Percentiles rank a stretch among this genome's conserved stretches.
phyloP scores from a whole-genome alignment of 2,329 filamentous ascomycete genomes.

The Fusarium haematococcum region DNA sequence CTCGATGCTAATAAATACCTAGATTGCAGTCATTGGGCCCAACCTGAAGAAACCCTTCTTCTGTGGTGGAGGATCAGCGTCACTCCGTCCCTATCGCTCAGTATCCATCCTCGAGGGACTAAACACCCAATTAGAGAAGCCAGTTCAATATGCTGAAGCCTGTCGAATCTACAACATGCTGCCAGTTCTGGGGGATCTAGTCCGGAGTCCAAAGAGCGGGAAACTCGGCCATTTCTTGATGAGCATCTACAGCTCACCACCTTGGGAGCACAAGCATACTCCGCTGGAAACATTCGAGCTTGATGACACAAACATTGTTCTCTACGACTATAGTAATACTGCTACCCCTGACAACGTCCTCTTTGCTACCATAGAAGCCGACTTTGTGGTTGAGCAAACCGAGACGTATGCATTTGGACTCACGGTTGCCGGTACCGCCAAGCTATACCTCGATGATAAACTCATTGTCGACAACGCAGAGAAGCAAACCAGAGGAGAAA shows the following conservation, averaged over 20 bases:
- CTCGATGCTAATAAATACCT: neutral
- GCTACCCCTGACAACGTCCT: conserved; percentile 63
- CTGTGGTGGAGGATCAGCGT: conserved; percentile 75
- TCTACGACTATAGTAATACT: conserved; percentile 64
- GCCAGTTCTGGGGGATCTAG: conserved; percentile 66
- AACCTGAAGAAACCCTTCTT: conserved; percentile 68
- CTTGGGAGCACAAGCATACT: conserved; percentile 57
- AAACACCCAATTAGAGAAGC: neutral
- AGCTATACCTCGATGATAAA: conserved; percentile 71
- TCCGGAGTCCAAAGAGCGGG: conserved; percentile 64
- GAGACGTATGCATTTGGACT: conserved; percentile 72
- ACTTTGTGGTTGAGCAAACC: conserved; percentile 69
- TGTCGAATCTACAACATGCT: conserved; percentile 74
- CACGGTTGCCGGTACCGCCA: conserved; percentile 73
- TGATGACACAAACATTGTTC: conserved; percentile 61
- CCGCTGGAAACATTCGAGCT: conserved; percentile 62
- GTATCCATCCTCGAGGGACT: conserved; percentile 76
- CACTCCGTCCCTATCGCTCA: conserved; percentile 71
- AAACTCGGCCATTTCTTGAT: conserved; percentile 68
- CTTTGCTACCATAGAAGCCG: conserved; percentile 72
- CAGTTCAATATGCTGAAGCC: conserved; percentile 49
- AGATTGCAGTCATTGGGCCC: conserved; percentile 62
- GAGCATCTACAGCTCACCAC: conserved; percentile 70
- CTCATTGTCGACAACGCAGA: conserved; percentile 75
- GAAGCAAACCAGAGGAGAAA: conserved; percentile 70